Evolutionary conservation across 441 rosid genomes (phyloP).

Genomic region (Erodium moschatum): DNA sequence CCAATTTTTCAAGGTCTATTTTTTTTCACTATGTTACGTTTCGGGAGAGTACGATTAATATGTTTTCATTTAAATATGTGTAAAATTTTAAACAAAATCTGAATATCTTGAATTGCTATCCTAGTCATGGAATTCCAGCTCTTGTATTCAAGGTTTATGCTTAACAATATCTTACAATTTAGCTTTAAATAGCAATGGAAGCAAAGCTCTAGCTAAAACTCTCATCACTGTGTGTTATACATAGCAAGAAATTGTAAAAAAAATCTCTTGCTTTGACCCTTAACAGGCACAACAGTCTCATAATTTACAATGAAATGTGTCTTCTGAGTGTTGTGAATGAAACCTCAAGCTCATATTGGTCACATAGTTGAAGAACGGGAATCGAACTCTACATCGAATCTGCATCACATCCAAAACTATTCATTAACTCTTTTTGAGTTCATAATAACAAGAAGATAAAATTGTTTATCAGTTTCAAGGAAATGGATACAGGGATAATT

Average conservation of each 20-base stretch:
- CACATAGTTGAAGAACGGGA: too few species aligned
- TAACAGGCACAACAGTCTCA: slow-evolving; percentile 1
- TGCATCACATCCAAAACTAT: background rate
- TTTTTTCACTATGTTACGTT: background rate
- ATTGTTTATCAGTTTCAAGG: background rate
- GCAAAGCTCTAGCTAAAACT: background rate
- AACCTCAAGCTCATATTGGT: too few species aligned
- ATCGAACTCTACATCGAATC: too few species aligned
- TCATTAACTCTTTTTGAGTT: background rate
- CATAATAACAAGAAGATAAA: background rate
- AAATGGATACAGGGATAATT: background rate
- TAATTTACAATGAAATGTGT: slow-evolving; percentile 6
- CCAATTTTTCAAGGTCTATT: background rate
- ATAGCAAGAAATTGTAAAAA: background rate
- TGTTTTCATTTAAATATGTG: background rate
- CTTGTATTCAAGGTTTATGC: background rate
- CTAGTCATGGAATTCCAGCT: background rate
- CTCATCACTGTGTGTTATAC: background rate
- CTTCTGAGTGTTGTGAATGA: background rate
- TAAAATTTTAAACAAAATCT: background rate
- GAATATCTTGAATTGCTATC: background rate
- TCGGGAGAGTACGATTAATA: background rate
- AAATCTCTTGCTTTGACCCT: background rate
- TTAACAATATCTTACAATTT: too few species aligned
- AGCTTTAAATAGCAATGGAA: background rate